phyloP scores from a whole-genome alignment of 352 stramenopile species.

The Phytophthora pseudosyringae region DNA sequence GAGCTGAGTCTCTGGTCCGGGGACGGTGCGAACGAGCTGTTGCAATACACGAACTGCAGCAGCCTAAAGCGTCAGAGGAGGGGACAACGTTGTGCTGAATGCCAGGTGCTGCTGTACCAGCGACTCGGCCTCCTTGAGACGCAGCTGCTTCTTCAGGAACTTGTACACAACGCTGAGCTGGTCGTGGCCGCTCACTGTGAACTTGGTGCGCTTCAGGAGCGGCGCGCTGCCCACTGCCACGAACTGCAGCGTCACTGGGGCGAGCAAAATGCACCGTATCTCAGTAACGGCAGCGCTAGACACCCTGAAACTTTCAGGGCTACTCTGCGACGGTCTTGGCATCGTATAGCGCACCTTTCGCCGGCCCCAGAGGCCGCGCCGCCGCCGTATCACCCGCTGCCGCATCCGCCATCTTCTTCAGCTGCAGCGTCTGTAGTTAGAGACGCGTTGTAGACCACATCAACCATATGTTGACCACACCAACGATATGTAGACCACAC shows the following conservation, averaged over 20 bases:
- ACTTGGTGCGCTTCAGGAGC: constrained; percentile 90
- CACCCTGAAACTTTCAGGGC: neutral
- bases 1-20: constrained; percentile 81
- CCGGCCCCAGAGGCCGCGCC: constrained; percentile 30
- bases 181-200: constrained; percentile 80
- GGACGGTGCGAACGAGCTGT: constrained; percentile 86
- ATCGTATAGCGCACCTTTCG: constrained; percentile 38
- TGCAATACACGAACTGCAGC: constrained; percentile 87
- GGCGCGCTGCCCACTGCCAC: constrained; percentile 78
- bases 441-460: constrained; percentile 2
- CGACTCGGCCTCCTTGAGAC: constrained; percentile 74
- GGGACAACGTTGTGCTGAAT: neutral
- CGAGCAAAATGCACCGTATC: neutral
- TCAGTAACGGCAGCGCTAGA: neutral
- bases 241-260: constrained; percentile 86
- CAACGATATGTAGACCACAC: constrained; percentile 7
- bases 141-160: constrained; percentile 84
- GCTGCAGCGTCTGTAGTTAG: neutral
- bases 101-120: constrained; percentile 40
- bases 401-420: constrained; percentile 19
- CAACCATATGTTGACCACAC: neutral
- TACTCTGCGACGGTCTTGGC: neutral
- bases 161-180: constrained; percentile 87
- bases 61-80: neutral
- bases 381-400: constrained; percentile 1